Evolutionary conservation across 2,329 filamentous ascomycete species (phyloP), one percentile per base, ranked within the genome.

Genomic region (Fusarium metavorans): DNA sequence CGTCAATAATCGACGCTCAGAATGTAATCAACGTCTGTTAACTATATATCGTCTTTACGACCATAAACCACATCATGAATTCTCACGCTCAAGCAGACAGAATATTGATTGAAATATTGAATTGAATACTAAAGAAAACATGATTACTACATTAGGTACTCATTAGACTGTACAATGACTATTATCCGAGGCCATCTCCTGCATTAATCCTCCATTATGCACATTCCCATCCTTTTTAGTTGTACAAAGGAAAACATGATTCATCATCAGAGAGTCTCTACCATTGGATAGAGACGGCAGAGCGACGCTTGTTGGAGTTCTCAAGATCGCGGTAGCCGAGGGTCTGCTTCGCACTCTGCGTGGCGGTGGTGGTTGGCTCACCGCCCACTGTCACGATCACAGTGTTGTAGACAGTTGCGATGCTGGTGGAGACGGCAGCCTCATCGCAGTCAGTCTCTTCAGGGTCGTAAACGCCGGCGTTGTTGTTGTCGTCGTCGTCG

Each of bases 351-450:
- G 58, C 37, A 58, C 48, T 23, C 18, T 57, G 54, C 11, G 73
- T 52, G 20, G 41, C 20, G 41, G 58, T 68, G 25, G 77, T 68
- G n/a, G 68, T 37, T 7, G 67, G 65, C 10, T 66, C 35, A n/a
- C 35, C 59, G 48, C 66, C 68, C 34, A 82, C 74, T 7, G 82
- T 83, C 66, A 81, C 77, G 18, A 78, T 68, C n/a, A 84, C 75
- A 2, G 82, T 84, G 75, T 83, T 84, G 72, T 81, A 84, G 37
- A 80, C 75, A 16, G 82, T 83, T 13, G 78, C 70, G 27, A 82
- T 77, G 48, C 78, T 81, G 30, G 82, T 82, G 6, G 78, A 80
- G 25, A 77, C 66, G 14, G 74, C 66, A 59, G 67, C 72, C 4
- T 68, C 65, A 34, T 78, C 68, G 34, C 79, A 82, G 23, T 71